A percentile compares a stretch with the other conserved stretches of the same genome.
Conservation (phyloP, 1,284 basidiomycete genomes). For the Cryptococcus sp. region DNA sequence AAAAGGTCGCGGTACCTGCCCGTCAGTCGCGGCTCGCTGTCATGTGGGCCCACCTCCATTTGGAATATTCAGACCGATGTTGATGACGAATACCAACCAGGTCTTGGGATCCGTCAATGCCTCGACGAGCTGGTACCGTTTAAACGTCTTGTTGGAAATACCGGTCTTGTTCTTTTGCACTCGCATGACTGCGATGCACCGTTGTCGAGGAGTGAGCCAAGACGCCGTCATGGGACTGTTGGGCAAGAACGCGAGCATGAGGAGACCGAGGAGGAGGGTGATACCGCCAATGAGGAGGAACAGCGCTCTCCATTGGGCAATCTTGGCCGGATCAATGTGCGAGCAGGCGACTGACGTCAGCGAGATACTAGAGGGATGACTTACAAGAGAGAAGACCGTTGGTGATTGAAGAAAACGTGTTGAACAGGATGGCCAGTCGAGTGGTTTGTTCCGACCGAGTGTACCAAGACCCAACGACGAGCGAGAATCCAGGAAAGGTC, state of each 20-base stretch:
- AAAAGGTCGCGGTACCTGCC: slow-evolving; percentile 7
- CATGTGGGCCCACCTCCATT: slow-evolving; percentile 16
- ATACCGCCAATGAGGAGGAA: slow-evolving; percentile 7
- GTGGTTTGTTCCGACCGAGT: slow-evolving; percentile 19
- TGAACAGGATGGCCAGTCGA: slow-evolving; percentile 20
- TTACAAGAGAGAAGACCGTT: slow-evolving; percentile 8
- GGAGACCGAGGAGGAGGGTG: slow-evolving; percentile 2
- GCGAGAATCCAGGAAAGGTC: slow-evolving; percentile 1
- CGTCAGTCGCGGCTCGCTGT: too few relatives aligned
- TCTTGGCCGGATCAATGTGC: neutral
- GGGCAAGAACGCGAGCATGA: slow-evolving; percentile 12
- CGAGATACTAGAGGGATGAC: neutral
- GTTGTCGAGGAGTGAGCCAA: slow-evolving; percentile 19
- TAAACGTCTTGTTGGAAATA: slow-evolving; percentile 24
- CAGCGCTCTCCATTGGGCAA: slow-evolving; percentile 7
- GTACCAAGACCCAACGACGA: slow-evolving; percentile 16
- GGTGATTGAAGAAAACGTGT: slow-evolving; percentile 21
- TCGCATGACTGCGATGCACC: slow-evolving; percentile 10
- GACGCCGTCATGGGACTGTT: slow-evolving; percentile 16
- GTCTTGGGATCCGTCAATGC: slow-evolving; percentile 25
- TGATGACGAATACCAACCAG: slow-evolving; percentile 25
- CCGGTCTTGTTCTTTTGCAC: slow-evolving; percentile 23
- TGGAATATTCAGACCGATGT: slow-evolving; percentile 24
- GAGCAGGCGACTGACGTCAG: neutral
- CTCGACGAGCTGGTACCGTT: slow-evolving; percentile 22